Base-by-base conservation (phyloP, 129 eudicot species). In the Oenanthe sinensis region DNA sequence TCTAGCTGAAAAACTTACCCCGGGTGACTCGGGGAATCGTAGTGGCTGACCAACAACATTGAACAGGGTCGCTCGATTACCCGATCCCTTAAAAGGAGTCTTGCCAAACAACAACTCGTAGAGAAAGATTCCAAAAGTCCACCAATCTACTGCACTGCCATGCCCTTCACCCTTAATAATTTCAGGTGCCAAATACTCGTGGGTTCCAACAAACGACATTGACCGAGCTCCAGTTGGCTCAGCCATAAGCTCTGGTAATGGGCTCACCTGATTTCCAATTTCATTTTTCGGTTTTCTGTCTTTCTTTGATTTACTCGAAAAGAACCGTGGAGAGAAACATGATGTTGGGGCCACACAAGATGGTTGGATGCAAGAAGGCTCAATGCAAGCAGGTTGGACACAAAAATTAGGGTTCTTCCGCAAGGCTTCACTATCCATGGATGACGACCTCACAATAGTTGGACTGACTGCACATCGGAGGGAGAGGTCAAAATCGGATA, bases 81-180 rank as follows among this genome's bases (percentile, higher is more conserved):
- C 98, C 0, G 98, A 93, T 42, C 98, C 98, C 85, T 93, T 93
- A 74, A 93, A 93, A 15, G 98, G 98, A 0, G 98, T 93, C 74
- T 89, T 93, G 2, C 97, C 98, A 6, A 89, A 93, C 81, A 93
- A 55, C 17, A 93, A 42, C 75, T 93, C 98, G 12, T 91, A 91
- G 15, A 93, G 75, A 74, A 93, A 93, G 49, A 93, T 93, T 70
- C 98, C 98, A 0, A 91, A 83, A 0, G 98, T 91, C 98, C 98
- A 93, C 98, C 98, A 93, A 71, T 93, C 98, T 39, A 93, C 98
- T 1, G 98, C 97, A 68, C 98, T 93, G 1, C 98, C 98, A 44
- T 93, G 98, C 48, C 98, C 98, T 86, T 93, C 98, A 17, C 92
- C 92, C 73, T 90, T 93, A 80, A 93, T 93, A 49, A 92, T 92